Evolutionary conservation across 2,329 filamentous ascomycete genomes (phyloP), one percentile per base, ranked within the genome.

Genomic region (Metarhizium guizhouense): DNA sequence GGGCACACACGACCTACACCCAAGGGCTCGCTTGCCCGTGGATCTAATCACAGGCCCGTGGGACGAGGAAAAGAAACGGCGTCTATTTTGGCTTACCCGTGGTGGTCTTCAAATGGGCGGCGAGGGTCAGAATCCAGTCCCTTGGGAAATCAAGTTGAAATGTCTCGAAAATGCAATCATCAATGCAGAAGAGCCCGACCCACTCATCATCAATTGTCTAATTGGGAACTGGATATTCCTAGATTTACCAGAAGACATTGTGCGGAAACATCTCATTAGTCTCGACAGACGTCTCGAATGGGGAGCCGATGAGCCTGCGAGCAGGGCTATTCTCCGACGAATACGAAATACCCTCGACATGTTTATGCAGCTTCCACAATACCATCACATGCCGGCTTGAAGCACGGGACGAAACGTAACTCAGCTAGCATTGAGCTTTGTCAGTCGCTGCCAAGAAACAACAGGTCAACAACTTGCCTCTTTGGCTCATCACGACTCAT

Each of bases 81-180:
- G 74, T 32, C 64, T 78, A 5, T 76, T 77, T 62, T 78, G 76
- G 76, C 65, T 79, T 20, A 63, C 70, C 10, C 69, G 72, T 40
- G 71, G 67, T 6, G 74, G 75, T 14, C 65, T 71, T 53, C 62
- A 59, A 4, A 47, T 71, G 8, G 64, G 65, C 20, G 57, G 64
- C 1, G 60, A 67, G 25, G 53, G 56, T 40, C 65, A 68, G 56
- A 65, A 50, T 13, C 29, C 34, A n/a, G 58, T 56, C 2, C 59
- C 72, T 1, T 78, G 76, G 76, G 76, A 79, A 56, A 51, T 68
- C 32, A 74, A 70, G 51, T 57, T 69, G 3, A 61, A 70, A 49
- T 69, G 68, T 42, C 68, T 74, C 47, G 68, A 64, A 30, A 70
- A 71, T 47, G 72, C 70, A 20, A 59, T 71, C 32, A 57, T 71